These are phyloP conservation scores for Candida boleticola DNA, from an alignment of 805 yeast genomes.

Conservation along the genomic window DNA sequence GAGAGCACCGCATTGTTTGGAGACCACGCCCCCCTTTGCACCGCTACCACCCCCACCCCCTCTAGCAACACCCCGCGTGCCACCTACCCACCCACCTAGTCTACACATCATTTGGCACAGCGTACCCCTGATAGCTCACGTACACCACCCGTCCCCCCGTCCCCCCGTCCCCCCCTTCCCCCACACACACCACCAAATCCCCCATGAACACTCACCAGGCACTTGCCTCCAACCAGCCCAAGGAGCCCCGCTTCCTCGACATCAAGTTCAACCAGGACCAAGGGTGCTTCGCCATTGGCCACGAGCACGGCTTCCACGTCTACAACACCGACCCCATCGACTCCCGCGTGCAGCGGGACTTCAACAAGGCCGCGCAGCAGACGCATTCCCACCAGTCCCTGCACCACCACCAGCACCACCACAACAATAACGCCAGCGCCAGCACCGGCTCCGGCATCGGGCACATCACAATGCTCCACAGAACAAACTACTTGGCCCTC, in stretches of 20 bases:
- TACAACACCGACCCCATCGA: conserved; percentile 88
- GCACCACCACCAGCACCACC: background rate
- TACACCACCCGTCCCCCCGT: too few relatives aligned
- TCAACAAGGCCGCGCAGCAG: conserved; percentile 20
- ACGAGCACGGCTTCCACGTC: conserved; percentile 78
- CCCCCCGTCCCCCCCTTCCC: too few relatives aligned
- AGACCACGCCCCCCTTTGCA: too few relatives aligned
- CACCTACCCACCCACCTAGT: too few relatives aligned
- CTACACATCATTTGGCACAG: too few relatives aligned
- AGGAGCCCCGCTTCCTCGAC: conserved; percentile 38
- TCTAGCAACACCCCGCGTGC: too few relatives aligned
- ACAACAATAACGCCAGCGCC: background rate
- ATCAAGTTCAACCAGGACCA: conserved; percentile 85
- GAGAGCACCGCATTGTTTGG: too few relatives aligned
- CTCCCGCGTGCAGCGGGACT: conserved; percentile 60
- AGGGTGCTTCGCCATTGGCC: conserved; percentile 84
- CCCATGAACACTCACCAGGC: conserved; percentile 8
- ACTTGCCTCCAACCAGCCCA: background rate
- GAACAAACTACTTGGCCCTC: conserved; percentile 86
- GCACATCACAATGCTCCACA: conserved; percentile 73
- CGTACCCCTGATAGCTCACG: too few relatives aligned
- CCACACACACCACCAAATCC: too few relatives aligned
- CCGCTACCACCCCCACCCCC: too few relatives aligned
- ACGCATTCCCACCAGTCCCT: background rate
- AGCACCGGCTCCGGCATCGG: conserved; percentile 59